Percentiles rank a stretch among this genome's conserved stretches.
phyloP scores from a whole-genome alignment of 139 green algal species.

The Nannochloris sp. region DNA sequence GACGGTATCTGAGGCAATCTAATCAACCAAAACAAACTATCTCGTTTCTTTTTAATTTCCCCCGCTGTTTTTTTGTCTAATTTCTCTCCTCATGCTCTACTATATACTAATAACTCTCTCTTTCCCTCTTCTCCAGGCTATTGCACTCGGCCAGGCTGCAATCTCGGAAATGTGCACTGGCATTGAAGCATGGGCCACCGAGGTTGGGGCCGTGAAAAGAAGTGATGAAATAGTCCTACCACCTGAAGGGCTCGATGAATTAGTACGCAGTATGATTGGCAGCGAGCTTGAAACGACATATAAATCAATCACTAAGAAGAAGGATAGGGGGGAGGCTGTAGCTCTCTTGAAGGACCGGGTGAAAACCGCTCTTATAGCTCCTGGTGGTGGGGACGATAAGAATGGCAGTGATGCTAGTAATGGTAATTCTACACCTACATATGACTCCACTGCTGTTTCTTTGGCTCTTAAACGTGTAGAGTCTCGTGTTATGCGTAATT shows the following conservation, averaged over 20 bases:
- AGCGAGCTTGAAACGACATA: conserved; percentile 20
- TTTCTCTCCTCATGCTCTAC: neutral
- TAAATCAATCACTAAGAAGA: conserved; percentile 34
- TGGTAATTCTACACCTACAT: neutral
- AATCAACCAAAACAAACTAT: neutral
- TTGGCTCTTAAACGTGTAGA: conserved; percentile 40
- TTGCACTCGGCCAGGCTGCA: conserved; percentile 45
- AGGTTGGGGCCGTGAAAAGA: conserved; percentile 69
- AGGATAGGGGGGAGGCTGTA: conserved; percentile 29
- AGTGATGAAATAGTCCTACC: conserved; percentile 35
- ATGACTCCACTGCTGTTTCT: neutral
- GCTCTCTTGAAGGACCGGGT: conserved; percentile 20
- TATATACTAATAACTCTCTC: neutral
- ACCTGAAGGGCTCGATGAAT: conserved; percentile 46
- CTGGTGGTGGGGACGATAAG: neutral
- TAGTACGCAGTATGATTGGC: conserved; percentile 25
- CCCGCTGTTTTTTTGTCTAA: neutral
- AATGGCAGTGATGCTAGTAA: too few species aligned
- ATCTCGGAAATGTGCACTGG: conserved; percentile 55
- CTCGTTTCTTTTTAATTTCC: neutral
- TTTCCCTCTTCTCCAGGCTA: conserved; percentile 24
- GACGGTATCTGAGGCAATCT: conserved; percentile 33
- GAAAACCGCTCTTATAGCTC: conserved; percentile 8
- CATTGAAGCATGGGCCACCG: conserved; percentile 60
- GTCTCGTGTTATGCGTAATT: conserved; percentile 46